Percentiles rank a stretch among this genome's conserved stretches.
Conservation (phyloP, 2,329 filamentous ascomycete species). For the Epichloe hybrida region DNA sequence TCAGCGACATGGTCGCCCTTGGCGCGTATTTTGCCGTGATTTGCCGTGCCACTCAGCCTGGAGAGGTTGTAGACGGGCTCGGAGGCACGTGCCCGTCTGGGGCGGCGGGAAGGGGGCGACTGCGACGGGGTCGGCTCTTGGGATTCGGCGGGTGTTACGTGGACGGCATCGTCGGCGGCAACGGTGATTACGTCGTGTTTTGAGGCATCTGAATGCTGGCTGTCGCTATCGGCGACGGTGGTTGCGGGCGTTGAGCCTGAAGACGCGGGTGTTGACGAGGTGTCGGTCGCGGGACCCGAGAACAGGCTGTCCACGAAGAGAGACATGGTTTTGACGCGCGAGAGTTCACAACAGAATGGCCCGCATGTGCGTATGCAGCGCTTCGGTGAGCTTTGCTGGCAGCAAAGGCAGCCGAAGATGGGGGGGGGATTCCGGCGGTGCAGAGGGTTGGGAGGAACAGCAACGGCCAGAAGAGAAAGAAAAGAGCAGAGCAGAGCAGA, state of each 20-base stretch:
- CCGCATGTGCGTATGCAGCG: conserved; percentile 1
- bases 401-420: conserved; percentile 4
- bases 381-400: conserved; percentile 4
- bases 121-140: conserved; percentile 13
- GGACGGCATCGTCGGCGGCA: conserved; percentile 12
- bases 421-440: neutral
- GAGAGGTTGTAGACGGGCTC: conserved; percentile 54
- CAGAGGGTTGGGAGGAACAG: neutral
- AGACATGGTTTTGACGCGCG: conserved; percentile 13
- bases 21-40: conserved; percentile 42
- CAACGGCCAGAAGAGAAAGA: neutral
- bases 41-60: conserved; percentile 46
- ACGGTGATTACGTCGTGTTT: conserved; percentile 26
- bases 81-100: conserved; percentile 40
- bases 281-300: conserved; percentile 20
- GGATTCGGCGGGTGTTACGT: conserved; percentile 11
- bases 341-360: neutral
- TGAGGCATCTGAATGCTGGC: conserved; percentile 34
- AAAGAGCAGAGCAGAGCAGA: neutral
- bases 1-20: conserved; percentile 35
- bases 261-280: conserved; percentile 39
- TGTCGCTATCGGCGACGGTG: conserved; percentile 48
- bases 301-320: conserved; percentile 22
- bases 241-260: conserved; percentile 52
- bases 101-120: conserved; percentile 26